Base-by-base conservation (phyloP, 768 basidiomycete genomes). In the Rickenella mellea region DNA sequence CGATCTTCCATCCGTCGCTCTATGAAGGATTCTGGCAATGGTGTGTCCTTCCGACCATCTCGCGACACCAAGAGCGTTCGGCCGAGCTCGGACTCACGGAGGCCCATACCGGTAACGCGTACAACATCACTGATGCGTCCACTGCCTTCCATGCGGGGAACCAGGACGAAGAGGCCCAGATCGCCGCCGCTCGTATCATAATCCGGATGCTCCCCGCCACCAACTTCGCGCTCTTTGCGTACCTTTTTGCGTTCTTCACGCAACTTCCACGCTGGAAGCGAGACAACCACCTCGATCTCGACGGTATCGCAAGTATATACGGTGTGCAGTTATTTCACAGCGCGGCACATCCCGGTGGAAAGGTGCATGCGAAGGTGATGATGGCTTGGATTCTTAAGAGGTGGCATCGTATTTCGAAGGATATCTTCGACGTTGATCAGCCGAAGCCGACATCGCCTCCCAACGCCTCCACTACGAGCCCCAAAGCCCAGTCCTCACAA, bases 191-290 rank as follows among this genome's bases (percentile, higher is more conserved):
- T 11, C 70, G 70, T 42, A 58, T 69, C 49, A 52, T 77, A 39
- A 63, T 78, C n/a, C 69, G 69, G 6, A 63, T 78, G 33, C 63
- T 76, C 5, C 69, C 72, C 1, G 57, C 58, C 1, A 48, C 58
- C 11, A 55, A 62, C 40, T 59, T 70, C 45, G 62, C 62, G 26
- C 55, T 73, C 3, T 59, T 75, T 37, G 51, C 60, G 29, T 71
- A 74, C 49, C 61, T 74, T 25, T 58, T 66, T 41, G 61, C 61
- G 5, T 73, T 74, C 53, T 71, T 74, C 50, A 68, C 69, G 1
- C 73, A 76, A 48, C 53, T 74, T 0, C 73, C 70, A 2, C 58
- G 72, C 6, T 70, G 65, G 41, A 67, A 71, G 1, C n/a, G n/a
- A n/a, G 70, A 70, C 32, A 76, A 76, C 45, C 64, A 66, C 1